Evolutionary conservation across 2,329 filamentous ascomycete species (phyloP).

Genomic region (Trichoderma koningiopsis): DNA sequence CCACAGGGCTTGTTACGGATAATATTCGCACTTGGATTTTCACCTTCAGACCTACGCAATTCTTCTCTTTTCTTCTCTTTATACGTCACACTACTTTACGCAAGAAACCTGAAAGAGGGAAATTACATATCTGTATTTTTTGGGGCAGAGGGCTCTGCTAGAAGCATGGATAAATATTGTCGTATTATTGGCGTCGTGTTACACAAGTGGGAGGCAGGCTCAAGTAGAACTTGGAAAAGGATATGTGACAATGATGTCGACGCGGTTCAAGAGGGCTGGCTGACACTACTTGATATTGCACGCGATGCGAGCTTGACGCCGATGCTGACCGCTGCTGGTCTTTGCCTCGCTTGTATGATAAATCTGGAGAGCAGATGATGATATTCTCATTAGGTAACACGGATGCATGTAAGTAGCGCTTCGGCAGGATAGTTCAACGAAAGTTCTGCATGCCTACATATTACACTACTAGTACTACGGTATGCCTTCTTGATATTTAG

Average conservation of each 20-base stretch:
- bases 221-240: neutral
- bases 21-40: neutral
- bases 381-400: slow-evolving; percentile 25
- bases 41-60: slow-evolving; percentile 5
- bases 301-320: neutral
- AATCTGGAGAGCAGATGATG: slow-evolving; percentile 2
- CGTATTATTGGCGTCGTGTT: slow-evolving; percentile 6
- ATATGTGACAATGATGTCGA: neutral
- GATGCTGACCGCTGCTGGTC: neutral
- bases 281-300: neutral
- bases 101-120: neutral
- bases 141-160: neutral
- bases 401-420: slow-evolving; percentile 10
- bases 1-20: slow-evolving; percentile 18
- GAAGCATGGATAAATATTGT: slow-evolving; percentile 3
- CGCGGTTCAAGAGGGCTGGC: neutral
- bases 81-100: neutral
- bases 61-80: neutral
- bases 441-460: slow-evolving; percentile 7
- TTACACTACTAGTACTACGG: neutral
- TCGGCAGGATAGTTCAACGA: slow-evolving; percentile 21
- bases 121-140: neutral
- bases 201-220: neutral
- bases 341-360: slow-evolving; percentile 3
- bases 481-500: neutral